Conservation (phyloP, 257 asterid species). For the Capsicum pubescens region DNA sequence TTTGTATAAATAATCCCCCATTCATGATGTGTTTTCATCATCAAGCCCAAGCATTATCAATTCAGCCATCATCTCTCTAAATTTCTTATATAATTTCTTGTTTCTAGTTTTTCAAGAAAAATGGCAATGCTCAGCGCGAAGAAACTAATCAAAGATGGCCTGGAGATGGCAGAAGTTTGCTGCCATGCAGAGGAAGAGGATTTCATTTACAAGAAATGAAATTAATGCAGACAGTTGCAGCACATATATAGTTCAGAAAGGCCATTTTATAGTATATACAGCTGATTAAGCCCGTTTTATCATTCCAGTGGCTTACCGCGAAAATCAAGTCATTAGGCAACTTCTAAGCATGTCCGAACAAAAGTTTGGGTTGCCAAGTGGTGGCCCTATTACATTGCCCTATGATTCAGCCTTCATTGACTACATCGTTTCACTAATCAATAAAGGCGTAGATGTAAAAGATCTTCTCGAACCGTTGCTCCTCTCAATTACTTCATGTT, state of each 20-base stretch:
- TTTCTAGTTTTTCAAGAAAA: neutral
- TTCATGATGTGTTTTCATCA: neutral
- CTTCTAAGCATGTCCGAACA: conserved; percentile 44
- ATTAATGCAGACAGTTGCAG: neutral
- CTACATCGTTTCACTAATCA: conserved; percentile 35
- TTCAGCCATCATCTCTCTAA: neutral
- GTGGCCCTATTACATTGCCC: conserved; percentile 38
- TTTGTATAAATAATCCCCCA: neutral
- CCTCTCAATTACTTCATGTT: conserved; percentile 29
- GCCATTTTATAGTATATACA: conserved; percentile 47
- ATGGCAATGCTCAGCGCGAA: neutral
- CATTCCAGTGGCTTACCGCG: conserved; percentile 37
- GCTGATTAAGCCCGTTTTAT: conserved; percentile 38
- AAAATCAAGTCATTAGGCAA: conserved; percentile 35
- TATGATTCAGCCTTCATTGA: conserved; percentile 40
- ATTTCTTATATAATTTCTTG: neutral
- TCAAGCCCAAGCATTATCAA: neutral
- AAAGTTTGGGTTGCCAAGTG: neutral
- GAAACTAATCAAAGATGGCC: neutral
- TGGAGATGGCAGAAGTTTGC: conserved; percentile 20
- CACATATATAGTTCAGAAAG: conserved; percentile 31
- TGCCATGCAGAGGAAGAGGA: neutral
- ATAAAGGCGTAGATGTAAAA: conserved; percentile 27
- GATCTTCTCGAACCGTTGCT: conserved; percentile 41
- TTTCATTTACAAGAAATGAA: neutral